Conservation (phyloP, 106 monocot species). For the Dactylorhiza incarnata region DNA sequence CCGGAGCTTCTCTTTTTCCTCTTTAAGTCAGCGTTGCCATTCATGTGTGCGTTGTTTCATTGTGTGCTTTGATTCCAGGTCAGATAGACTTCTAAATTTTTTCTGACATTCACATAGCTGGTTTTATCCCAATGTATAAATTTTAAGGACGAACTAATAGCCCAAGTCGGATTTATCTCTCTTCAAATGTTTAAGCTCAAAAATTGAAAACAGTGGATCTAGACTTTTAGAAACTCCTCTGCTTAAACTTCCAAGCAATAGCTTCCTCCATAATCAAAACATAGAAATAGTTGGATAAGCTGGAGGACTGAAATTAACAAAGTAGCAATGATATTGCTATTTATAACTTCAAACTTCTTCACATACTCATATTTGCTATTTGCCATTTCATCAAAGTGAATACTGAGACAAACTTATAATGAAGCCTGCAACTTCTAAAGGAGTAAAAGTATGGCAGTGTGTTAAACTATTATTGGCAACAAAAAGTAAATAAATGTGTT, state of each 20-base stretch:
- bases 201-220: not conserved
- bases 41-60: too few species aligned
- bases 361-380: slow-evolving; percentile 81
- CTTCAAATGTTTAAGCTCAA: not conserved
- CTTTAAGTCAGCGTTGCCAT: too few species aligned
- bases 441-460: not conserved
- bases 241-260: not conserved
- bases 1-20: too few species aligned
- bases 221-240: not conserved
- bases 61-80: too few species aligned
- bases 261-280: not conserved
- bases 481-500: not conserved
- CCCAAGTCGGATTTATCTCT: not conserved
- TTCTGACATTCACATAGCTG: not conserved
- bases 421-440: not conserved
- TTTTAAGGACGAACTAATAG: not conserved
- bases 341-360: slow-evolving; percentile 60
- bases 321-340: slow-evolving; percentile 21
- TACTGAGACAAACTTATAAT: not conserved
- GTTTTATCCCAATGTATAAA: not conserved
- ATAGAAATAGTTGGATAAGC: not conserved
- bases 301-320: not conserved
- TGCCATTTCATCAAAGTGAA: slow-evolving; percentile 32
- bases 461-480: not conserved
- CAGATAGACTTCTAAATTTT: not conserved